Evolutionary conservation across 148 eudicot genomes (phyloP).

Genomic region (Simmondsia chinensis): DNA sequence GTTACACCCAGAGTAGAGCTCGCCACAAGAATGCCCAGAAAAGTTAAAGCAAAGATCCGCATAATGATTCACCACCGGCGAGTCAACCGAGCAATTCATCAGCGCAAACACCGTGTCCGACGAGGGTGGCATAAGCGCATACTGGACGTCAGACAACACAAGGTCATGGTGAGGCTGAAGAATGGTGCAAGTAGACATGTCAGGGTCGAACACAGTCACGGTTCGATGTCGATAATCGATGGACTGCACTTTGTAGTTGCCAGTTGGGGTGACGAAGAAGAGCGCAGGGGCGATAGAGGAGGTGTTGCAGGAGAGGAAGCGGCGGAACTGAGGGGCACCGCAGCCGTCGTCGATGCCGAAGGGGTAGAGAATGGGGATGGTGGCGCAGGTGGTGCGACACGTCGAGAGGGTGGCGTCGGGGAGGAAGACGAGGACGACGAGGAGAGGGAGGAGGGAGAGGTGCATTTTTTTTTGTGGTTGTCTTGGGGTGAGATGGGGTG

Average conservation of each 20-base stretch:
- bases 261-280: slow-evolving; percentile 75
- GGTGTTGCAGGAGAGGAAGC: slow-evolving; percentile 68
- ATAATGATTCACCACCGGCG: slow-evolving; percentile 77
- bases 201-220: slow-evolving; percentile 59
- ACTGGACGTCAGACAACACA: slow-evolving; percentile 51
- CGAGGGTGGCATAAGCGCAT: slow-evolving; percentile 63
- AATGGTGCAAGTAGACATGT: slow-evolving; percentile 93
- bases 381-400: slow-evolving; percentile 69
- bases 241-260: slow-evolving; percentile 74
- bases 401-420: slow-evolving; percentile 1
- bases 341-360: slow-evolving; percentile 85
- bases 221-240: slow-evolving; percentile 60
- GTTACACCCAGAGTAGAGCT: slow-evolving; percentile 62
- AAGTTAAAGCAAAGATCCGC: slow-evolving; percentile 70
- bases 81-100: slow-evolving; percentile 77
- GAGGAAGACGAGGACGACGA: not conserved
- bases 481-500: too few species aligned
- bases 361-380: slow-evolving; percentile 58
- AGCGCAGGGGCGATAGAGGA: slow-evolving; percentile 23
- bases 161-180: slow-evolving; percentile 88
- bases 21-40: slow-evolving; percentile 70
- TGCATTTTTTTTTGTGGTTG: too few species aligned
- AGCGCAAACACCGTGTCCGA: slow-evolving; percentile 80
- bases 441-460: slow-evolving; percentile 3
- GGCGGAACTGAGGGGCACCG: slow-evolving; percentile 67